These are phyloP conservation scores for Tulasnella sp. DNA, from an alignment of 768 basidiomycete species.

Conservation along the genomic window DNA sequence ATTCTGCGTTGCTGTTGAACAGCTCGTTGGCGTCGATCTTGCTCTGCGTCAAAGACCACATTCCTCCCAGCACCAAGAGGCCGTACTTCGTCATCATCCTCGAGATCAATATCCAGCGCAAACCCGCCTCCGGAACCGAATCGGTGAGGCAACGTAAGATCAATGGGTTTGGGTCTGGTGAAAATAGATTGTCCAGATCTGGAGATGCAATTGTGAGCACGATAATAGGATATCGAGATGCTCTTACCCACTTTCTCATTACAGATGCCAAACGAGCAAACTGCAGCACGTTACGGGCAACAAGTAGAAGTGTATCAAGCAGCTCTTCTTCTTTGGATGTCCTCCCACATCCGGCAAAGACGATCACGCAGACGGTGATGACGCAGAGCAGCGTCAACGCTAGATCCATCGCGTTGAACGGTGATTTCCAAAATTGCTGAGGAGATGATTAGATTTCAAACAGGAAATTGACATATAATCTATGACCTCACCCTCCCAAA, in stretches of 20 bases:
- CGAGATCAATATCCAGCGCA: slow-evolving; percentile 58
- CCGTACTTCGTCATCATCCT: slow-evolving; percentile 37
- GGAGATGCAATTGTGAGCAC: slow-evolving; percentile 29
- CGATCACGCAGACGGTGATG: slow-evolving; percentile 75
- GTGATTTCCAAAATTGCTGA: slow-evolving; percentile 95
- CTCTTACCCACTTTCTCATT: slow-evolving; percentile 72
- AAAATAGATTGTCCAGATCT: slow-evolving; percentile 87
- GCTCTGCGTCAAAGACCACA: slow-evolving; percentile 17
- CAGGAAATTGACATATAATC: not conserved
- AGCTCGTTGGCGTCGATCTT: not conserved
- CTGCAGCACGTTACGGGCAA: slow-evolving; percentile 85
- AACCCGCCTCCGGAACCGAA: slow-evolving; percentile 34
- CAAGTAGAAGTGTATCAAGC: slow-evolving; percentile 80
- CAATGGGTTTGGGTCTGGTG: slow-evolving; percentile 73
- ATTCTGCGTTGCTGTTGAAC: slow-evolving; percentile 11
- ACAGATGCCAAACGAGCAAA: slow-evolving; percentile 86
- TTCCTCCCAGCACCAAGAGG: not conserved
- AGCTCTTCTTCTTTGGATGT: slow-evolving; percentile 88
- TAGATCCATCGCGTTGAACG: slow-evolving; percentile 81
- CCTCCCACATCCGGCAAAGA: slow-evolving; percentile 71
- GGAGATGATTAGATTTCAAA: not conserved
- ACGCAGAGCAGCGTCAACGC: slow-evolving; percentile 81
- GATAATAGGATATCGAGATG: slow-evolving; percentile 27
- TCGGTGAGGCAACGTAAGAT: slow-evolving; percentile 56
- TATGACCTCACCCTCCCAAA: slow-evolving; percentile 65